Conservation (phyloP, 2,329 filamentous ascomycete genomes). For the Mollisiaceae sp. region DNA sequence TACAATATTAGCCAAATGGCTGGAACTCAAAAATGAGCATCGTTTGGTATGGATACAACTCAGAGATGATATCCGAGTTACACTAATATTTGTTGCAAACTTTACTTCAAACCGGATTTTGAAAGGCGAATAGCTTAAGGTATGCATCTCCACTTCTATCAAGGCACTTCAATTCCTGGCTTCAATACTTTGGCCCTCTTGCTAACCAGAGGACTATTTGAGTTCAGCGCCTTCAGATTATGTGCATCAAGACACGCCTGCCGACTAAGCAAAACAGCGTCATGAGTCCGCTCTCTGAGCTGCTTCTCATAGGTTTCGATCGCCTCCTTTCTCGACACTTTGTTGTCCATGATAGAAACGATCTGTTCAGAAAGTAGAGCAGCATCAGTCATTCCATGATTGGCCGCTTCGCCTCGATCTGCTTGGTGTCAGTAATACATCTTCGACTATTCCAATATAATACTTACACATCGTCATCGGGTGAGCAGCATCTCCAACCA, state of each 20-base stretch:
- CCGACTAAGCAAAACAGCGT: constrained; percentile 55
- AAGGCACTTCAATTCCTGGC: background rate
- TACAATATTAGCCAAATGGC: too few species aligned
- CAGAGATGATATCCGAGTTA: too few species aligned
- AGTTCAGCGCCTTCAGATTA: constrained; percentile 50
- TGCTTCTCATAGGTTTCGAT: constrained; percentile 49
- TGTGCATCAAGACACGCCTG: constrained; percentile 61
- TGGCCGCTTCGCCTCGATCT: constrained; percentile 64
- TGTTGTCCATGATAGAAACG: constrained; percentile 27
- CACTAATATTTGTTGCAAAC: too few species aligned
- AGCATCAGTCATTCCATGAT: constrained; percentile 60
- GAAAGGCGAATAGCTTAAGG: too few species aligned
- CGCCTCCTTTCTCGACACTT: constrained; percentile 18
- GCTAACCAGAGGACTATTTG: constrained; percentile 44
- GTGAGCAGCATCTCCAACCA: constrained; percentile 62
- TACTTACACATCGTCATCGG: constrained; percentile 64
- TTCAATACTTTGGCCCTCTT: constrained; percentile 14
- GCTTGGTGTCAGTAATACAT: background rate
- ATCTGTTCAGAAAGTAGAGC: constrained; percentile 48
- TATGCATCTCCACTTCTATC: too few species aligned
- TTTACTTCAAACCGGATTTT: too few species aligned
- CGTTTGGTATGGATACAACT: too few species aligned
- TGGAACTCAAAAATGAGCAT: too few species aligned
- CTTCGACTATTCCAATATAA: background rate
- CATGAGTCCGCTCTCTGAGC: constrained; percentile 50